phyloP scores from a whole-genome alignment of 2,329 filamentous ascomycete genomes.

The Cordyceps militaris region DNA sequence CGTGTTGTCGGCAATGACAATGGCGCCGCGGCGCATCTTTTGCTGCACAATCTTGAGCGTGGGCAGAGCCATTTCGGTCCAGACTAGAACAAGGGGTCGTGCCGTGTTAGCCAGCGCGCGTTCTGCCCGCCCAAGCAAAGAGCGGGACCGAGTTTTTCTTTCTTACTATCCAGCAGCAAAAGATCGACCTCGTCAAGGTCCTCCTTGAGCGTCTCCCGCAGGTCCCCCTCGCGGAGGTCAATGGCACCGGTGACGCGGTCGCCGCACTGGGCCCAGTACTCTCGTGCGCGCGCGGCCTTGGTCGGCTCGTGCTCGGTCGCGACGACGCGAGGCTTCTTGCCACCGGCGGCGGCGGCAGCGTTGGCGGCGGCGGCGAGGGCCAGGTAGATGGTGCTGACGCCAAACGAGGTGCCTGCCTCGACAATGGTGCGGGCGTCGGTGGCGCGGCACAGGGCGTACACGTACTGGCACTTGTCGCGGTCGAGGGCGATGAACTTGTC shows the following conservation, averaged over 20 bases:
- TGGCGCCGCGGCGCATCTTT: slow-evolving; percentile 34
- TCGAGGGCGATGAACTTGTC: slow-evolving; percentile 52
- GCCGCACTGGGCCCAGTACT: slow-evolving; percentile 44
- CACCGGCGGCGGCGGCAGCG: slow-evolving; percentile 2
- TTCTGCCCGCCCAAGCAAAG: neutral
- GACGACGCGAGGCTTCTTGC: slow-evolving; percentile 32
- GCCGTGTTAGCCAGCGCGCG: neutral
- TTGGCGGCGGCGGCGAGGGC: slow-evolving; percentile 46
- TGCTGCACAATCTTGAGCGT: slow-evolving; percentile 38
- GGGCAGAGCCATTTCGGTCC: slow-evolving; percentile 43
- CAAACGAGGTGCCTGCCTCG: slow-evolving; percentile 52
- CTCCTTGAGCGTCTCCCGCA: slow-evolving; percentile 40
- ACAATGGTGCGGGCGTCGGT: slow-evolving; percentile 41
- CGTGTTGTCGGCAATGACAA: slow-evolving; percentile 42
- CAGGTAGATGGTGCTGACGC: slow-evolving; percentile 53
- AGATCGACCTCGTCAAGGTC: slow-evolving; percentile 25
- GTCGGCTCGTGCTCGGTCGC: slow-evolving; percentile 48
- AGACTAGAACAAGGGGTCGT: slow-evolving; percentile 31
- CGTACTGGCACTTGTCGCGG: slow-evolving; percentile 44
- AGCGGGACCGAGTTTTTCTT: neutral
- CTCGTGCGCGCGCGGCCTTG: slow-evolving; percentile 42
- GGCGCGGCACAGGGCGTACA: slow-evolving; percentile 42
- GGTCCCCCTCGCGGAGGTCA: slow-evolving; percentile 46
- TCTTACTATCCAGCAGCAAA: slow-evolving; percentile 51
- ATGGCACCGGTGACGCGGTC: slow-evolving; percentile 38